Conservation (phyloP, 1,284 basidiomycete genomes). For the Boletellus deceptivus region DNA sequence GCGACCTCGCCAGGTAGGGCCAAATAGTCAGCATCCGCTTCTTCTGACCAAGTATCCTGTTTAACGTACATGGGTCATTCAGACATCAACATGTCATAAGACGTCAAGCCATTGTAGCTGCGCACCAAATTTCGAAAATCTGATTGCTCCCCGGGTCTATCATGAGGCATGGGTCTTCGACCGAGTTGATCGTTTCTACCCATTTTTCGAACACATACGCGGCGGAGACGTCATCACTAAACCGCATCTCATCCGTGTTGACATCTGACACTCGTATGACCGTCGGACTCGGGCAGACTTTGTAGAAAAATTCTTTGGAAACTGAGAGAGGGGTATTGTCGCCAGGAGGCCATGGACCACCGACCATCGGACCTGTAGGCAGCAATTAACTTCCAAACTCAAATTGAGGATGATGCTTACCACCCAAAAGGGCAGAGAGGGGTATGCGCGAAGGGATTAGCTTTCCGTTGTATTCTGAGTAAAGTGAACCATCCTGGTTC, state of each 20-base stretch:
- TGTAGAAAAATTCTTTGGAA: constrained; percentile 34
- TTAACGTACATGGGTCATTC: not conserved
- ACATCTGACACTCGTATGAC: constrained; percentile 29
- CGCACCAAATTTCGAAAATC: constrained; percentile 36
- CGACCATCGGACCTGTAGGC: constrained; percentile 39
- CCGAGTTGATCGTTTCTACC: constrained; percentile 31
- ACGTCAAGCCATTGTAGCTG: not conserved
- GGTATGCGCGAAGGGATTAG: constrained; percentile 38
- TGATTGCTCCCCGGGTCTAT: constrained; percentile 22
- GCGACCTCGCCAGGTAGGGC: constrained; percentile 37
- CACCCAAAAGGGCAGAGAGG: constrained; percentile 32
- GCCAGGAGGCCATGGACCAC: constrained; percentile 34
- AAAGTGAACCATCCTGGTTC: constrained; percentile 29
- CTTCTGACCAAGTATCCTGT: constrained; percentile 38
- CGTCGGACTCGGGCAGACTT: constrained; percentile 37
- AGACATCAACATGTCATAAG: constrained; percentile 2
- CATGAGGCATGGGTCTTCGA: constrained; percentile 38
- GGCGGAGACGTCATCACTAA: constrained; percentile 20
- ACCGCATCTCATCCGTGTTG: constrained; percentile 29
- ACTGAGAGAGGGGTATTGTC: constrained; percentile 37
- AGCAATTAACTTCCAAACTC: not conserved
- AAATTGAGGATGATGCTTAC: constrained; percentile 10
- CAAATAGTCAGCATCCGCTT: constrained; percentile 36
- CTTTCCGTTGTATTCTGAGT: constrained; percentile 34
- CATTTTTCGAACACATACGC: constrained; percentile 34